These are phyloP conservation scores for Aspergillus ochraceoroseus DNA, from an alignment of 2,329 filamentous ascomycete species.

Conservation along the genomic window DNA sequence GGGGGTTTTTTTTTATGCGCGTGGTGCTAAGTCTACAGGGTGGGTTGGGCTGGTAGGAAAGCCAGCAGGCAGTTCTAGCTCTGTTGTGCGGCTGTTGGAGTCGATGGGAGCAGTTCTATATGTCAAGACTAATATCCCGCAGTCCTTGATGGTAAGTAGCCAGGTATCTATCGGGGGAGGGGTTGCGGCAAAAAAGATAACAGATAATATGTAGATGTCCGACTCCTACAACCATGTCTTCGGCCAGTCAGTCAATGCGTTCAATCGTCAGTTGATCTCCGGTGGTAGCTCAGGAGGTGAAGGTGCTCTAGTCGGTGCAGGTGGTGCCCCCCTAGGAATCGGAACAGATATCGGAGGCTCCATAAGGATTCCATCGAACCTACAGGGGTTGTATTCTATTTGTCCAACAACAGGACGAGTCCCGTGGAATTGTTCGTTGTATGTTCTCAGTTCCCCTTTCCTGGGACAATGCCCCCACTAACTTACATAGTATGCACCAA, in stretches of 20 bases:
- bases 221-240: slow-evolving; percentile 53
- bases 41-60: slow-evolving; percentile 38
- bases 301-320: slow-evolving; percentile 48
- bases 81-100: slow-evolving; percentile 27
- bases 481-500: slow-evolving; percentile 40
- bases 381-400: slow-evolving; percentile 48
- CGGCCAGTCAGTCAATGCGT: slow-evolving; percentile 47
- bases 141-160: slow-evolving; percentile 42
- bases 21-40: slow-evolving; percentile 38
- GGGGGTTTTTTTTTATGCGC: neutral
- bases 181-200: no score
- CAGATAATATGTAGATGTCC: slow-evolving; percentile 32
- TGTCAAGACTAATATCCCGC: slow-evolving; percentile 52
- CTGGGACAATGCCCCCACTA: neutral
- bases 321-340: slow-evolving; percentile 49
- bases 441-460: neutral
- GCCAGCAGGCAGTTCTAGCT: slow-evolving; percentile 25
- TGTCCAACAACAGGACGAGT: slow-evolving; percentile 31
- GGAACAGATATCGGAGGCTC: slow-evolving; percentile 54
- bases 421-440: slow-evolving; percentile 27
- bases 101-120: slow-evolving; percentile 48
- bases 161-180: no score
- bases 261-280: slow-evolving; percentile 47
- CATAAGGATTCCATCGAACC: slow-evolving; percentile 50
- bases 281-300: slow-evolving; percentile 53